Base-by-base conservation (phyloP, 129 eudicot genomes). In the Ambrosia artemisiifolia region DNA sequence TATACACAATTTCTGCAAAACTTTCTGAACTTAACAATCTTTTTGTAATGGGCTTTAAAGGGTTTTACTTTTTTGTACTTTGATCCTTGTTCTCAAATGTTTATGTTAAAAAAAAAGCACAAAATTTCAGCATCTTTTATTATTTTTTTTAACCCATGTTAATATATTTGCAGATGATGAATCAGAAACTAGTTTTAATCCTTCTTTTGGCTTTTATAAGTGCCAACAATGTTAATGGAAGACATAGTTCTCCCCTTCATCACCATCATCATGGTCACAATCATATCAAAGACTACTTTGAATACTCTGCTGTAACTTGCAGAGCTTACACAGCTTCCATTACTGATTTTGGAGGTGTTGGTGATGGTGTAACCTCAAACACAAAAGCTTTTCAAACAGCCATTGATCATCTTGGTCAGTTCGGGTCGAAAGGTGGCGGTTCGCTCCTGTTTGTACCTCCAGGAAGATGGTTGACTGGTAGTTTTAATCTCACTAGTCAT, bases 401-500 rank as follows among this genome's bases (percentile, higher is more conserved):
- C 69, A 82, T 92, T 60, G 83, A 78, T 76, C 85, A 85, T 74
- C 91, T 92, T 6, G 74, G 95, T 69, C 88, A 82, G 59, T 82
- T 10, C 18, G 90, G 81, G 55, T 64, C 82, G 5, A 17, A 68
- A 3, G 95, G 84, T 35, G 96, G 98, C 43, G 98, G 98, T 34
- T 81, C 98, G 3, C 71, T 81, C 71, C 87, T 92, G 9, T 85
- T 53, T 69, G 98, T 92, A 8, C 98, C 98, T 38, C 83, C 96
- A 0, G 98, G 98, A 44, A 89, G 67, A 60, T 92, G 95, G 92
- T 62, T 92, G 49, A 92, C 98, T 47, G 89, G 90, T 17, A 89
- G 90, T 57, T 92, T 92, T 65, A 92, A 92, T 79, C 85, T 92
- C 82, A 89, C 98, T 12, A 92, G 96, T 75, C 90, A 84, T 80